Base-by-base conservation (phyloP, 1,284 basidiomycete genomes). In the Tilletia setariae region DNA sequence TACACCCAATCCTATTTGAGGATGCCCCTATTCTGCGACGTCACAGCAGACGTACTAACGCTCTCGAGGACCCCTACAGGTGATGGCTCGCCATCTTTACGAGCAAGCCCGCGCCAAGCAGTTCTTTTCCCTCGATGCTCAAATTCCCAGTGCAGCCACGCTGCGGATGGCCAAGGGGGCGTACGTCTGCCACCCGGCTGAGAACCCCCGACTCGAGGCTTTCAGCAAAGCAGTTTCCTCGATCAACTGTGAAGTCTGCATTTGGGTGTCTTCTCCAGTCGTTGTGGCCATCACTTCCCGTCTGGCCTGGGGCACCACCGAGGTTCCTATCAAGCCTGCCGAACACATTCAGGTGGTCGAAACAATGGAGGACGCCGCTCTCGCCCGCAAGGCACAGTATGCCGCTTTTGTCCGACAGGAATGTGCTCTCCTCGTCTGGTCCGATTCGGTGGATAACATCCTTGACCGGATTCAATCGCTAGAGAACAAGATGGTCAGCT, bases 331-430 rank as follows among this genome's bases (percentile, higher is more conserved):
- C 63, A 72, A 73, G 2, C n/a, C 76, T 4, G 70, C 69, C 1
- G 69, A 76, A 44, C 70, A 73, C 64, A 64, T 77, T 21, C 76
- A 77, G 49, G 70, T 72, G 28, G 65, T 76, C 62, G 69, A 90
- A 67, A 86, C 85, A 28, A 88, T 91, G 78, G 79, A 82, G 59
- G 85, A 87, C 71, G 85, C 92, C 2, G 87, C 88, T 3, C 85
- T 86, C 25, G 90, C 90, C 0, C 88, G 91, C 78, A 91, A 90
- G 83, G 90, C 91, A 74, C 91, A 92, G 77, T 90, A 90, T 71
- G 91, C 88, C n/a, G 90, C 90, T 23, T 92, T 93, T 83, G 87
- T 92, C 69, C 88, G 90, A 46, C 88, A 89, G 77, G 90, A 92
- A 74, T 87, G 87, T 32, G 88, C 90, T 16, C 84, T 92, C 47